These are phyloP conservation scores for Combretum micranthum DNA, from an alignment of 345 rosid genomes.

Conservation along the genomic window DNA sequence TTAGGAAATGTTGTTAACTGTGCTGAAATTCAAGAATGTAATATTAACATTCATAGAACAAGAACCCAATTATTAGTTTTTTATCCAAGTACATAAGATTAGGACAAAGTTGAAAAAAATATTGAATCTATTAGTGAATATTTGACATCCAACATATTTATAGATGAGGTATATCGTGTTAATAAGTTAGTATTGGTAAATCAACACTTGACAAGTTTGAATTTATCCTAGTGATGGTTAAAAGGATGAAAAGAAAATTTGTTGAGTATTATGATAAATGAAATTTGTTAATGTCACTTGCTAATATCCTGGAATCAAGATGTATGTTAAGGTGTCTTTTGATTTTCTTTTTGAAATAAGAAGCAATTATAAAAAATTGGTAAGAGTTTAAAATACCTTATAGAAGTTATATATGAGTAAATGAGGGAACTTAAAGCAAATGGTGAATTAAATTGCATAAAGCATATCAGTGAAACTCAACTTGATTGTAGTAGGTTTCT, in stretches of 20 bases:
- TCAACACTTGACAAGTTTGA: neutral
- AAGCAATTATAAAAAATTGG: too few relatives aligned
- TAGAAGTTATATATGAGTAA: too few relatives aligned
- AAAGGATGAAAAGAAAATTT: too few relatives aligned
- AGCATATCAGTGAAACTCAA: too few relatives aligned
- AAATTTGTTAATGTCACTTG: neutral
- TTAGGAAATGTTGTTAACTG: neutral
- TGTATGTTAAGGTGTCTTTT: neutral
- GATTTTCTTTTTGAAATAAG: neutral
- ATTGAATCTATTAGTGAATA: neutral
- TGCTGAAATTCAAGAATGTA: constrained; percentile 4
- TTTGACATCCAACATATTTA: neutral
- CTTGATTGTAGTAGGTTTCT: too few relatives aligned
- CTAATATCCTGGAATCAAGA: neutral
- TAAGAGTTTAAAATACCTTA: too few relatives aligned
- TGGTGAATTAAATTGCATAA: too few relatives aligned
- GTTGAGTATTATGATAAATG: neutral
- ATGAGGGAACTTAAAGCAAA: too few relatives aligned
- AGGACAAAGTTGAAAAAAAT: constrained; percentile 2
- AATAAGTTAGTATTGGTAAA: constrained; percentile 2
- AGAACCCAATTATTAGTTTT: neutral
- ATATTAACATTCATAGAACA: neutral
- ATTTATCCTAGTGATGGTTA: neutral
- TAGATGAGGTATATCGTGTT: neutral
- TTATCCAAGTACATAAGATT: constrained; percentile 11